Evolutionary conservation across 371 early-diverging fungal genomes (phyloP).

Genomic region (Blakeslea trispora): DNA sequence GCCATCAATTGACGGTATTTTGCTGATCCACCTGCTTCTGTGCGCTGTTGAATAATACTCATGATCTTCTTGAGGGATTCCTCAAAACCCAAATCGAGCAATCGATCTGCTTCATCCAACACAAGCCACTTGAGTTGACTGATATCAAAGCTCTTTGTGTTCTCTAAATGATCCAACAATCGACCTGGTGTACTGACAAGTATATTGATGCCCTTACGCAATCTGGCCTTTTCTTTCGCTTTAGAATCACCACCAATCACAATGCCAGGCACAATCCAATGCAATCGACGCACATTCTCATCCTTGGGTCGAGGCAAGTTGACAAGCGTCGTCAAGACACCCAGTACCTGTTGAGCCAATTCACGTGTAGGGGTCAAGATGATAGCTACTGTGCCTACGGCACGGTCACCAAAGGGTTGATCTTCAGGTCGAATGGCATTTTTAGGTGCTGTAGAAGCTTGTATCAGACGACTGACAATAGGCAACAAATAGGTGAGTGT

Average conservation of each 20-base stretch:
- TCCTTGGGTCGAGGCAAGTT: constrained; percentile 56
- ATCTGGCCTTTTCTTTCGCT: constrained; percentile 88
- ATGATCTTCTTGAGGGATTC: constrained; percentile 88
- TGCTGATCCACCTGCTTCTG: constrained; percentile 9
- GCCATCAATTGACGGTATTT: constrained; percentile 25
- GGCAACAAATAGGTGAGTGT: constrained; percentile 96
- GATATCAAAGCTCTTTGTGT: constrained; percentile 79
- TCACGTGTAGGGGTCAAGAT: constrained; percentile 98
- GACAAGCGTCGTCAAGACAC: constrained; percentile 72
- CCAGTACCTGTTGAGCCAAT: constrained; percentile 94
- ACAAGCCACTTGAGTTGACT: constrained; percentile 86
- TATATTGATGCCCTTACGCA: constrained; percentile 91
- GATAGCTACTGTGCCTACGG: constrained; percentile 77
- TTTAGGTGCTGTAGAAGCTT: constrained; percentile 36
- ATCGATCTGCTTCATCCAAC: constrained; percentile 98
- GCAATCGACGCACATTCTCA: constrained; percentile 59
- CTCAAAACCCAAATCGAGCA: constrained; percentile 96
- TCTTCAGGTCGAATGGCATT: constrained; percentile 16
- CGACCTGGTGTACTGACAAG: constrained; percentile 98
- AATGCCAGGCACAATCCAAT: constrained; percentile 95
- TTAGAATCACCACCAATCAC: constrained; percentile 93
- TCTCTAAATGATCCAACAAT: constrained; percentile 93
- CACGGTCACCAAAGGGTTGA: constrained; percentile 47
- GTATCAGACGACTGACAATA: constrained; percentile 57
- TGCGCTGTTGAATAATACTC: constrained; percentile 63